phyloP scores from a whole-genome alignment of 192 early-diverging fungal species.

The Mortierella alpina region DNA sequence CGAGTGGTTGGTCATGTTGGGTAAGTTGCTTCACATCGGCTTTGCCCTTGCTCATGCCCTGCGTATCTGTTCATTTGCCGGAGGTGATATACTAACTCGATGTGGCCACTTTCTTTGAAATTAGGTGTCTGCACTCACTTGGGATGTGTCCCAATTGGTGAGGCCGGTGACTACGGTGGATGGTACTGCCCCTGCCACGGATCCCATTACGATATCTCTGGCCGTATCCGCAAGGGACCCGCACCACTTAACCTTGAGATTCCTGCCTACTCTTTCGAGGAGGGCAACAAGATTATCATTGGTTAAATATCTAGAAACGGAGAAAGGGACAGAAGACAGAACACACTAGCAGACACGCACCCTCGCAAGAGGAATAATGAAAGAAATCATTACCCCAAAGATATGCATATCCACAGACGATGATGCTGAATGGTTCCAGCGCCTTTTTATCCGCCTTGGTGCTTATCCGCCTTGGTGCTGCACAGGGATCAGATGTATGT shows the following conservation, averaged over 20 bases:
- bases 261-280: conserved; percentile 71
- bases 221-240: conserved; percentile 97
- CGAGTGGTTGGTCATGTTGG: conserved; percentile 97
- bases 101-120: background rate
- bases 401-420: no score
- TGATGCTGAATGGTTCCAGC: no score
- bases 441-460: no score
- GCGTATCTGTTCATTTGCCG: background rate
- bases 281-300: conserved; percentile 86
- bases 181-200: conserved; percentile 99
- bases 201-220: conserved; percentile 99
- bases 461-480: no score
- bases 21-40: conserved; percentile 64
- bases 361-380: background rate
- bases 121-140: conserved; percentile 69
- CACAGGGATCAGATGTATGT: no score
- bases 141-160: conserved; percentile 98
- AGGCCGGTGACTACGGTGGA: conserved; percentile 97
- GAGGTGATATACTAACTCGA: background rate
- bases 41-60: background rate
- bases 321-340: background rate
- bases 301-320: conserved; percentile 74
- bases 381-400: background rate
- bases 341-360: background rate
- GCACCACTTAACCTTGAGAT: conserved; percentile 99